Percentiles rank a stretch among this genome's conserved stretches.
Evolutionary conservation across 2,329 filamentous ascomycete genomes (phyloP).

Genomic region (Trichophyton schoenleinii): DNA sequence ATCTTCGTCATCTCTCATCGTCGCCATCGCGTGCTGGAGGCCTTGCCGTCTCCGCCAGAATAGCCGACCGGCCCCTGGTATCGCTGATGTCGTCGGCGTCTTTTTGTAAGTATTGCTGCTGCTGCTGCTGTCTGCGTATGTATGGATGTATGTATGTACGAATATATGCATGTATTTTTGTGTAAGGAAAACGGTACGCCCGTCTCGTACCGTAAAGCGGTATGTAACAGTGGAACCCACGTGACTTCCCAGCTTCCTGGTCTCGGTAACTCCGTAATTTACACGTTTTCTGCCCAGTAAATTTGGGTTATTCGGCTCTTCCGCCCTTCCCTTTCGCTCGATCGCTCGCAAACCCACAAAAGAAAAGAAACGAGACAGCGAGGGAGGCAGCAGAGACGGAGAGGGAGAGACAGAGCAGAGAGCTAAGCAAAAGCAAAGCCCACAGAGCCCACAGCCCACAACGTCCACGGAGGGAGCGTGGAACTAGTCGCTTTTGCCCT

Average conservation of each 20-base stretch:
- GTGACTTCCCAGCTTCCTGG: slow-evolving; percentile 2
- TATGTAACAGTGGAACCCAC: background rate
- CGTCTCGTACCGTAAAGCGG: background rate
- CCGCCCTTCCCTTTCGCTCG: background rate
- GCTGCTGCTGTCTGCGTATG: background rate
- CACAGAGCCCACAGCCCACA: background rate
- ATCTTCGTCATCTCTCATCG: background rate
- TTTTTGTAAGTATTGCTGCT: background rate
- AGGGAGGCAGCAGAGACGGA: background rate
- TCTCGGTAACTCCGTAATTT: slow-evolving; percentile 2
- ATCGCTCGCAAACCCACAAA: slow-evolving; percentile 1
- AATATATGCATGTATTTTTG: background rate
- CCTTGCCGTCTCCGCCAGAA: too few species aligned
- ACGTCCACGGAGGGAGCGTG: background rate
- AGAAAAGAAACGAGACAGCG: background rate
- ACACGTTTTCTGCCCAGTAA: background rate
- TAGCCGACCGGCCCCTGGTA: too few species aligned
- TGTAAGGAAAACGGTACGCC: background rate
- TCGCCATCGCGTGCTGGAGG: background rate
- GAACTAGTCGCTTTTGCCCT: background rate
- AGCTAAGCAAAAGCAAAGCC: background rate
- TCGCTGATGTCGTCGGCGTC: background rate
- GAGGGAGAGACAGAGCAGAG: background rate
- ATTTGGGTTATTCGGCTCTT: background rate
- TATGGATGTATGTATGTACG: background rate